Conservation (phyloP, 139 green algal species). For the Mesotaenium endlicherianum region DNA sequence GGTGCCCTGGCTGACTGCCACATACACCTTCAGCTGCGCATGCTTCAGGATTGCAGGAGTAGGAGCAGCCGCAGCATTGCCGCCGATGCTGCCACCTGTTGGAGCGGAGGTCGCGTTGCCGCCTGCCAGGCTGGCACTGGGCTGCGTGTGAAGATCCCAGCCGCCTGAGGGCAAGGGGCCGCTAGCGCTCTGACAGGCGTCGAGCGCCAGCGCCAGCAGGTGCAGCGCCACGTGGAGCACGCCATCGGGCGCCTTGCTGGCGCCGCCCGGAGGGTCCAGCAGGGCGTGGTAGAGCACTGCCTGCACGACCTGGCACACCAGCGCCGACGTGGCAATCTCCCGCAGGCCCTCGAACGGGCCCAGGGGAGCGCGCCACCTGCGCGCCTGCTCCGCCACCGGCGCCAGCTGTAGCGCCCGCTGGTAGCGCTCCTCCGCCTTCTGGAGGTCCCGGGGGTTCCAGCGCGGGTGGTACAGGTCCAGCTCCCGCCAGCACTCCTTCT, state of each 20-base stretch:
- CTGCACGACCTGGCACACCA: constrained; percentile 26
- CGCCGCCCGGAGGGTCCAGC: not conserved
- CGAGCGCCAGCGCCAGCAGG: constrained; percentile 38
- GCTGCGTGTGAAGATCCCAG: too few species aligned
- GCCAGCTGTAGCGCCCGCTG: not conserved
- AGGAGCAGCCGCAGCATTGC: too few species aligned
- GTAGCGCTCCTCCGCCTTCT: constrained; percentile 44
- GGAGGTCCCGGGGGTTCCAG: constrained; percentile 42
- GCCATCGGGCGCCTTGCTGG: constrained; percentile 8
- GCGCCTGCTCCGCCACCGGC: constrained; percentile 15
- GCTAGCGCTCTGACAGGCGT: not conserved
- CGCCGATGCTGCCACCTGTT: too few species aligned
- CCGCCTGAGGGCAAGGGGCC: not conserved
- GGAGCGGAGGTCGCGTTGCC: too few species aligned
- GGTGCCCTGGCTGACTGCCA: not conserved
- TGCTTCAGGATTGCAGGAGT: too few species aligned
- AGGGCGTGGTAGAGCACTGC: constrained; percentile 36
- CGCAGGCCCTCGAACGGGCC: constrained; percentile 4
- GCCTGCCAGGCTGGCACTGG: too few species aligned
- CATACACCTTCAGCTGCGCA: too few species aligned
- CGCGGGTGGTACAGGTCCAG: constrained; percentile 43
- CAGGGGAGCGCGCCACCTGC: constrained; percentile 22
- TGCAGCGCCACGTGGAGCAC: constrained; percentile 45
- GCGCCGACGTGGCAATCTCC: constrained; percentile 13
- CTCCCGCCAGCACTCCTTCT: constrained; percentile 47